Percentiles rank a stretch among this genome's conserved stretches.
Conservation (phyloP, 805 yeast species). For the Ogataea ganodermae region DNA sequence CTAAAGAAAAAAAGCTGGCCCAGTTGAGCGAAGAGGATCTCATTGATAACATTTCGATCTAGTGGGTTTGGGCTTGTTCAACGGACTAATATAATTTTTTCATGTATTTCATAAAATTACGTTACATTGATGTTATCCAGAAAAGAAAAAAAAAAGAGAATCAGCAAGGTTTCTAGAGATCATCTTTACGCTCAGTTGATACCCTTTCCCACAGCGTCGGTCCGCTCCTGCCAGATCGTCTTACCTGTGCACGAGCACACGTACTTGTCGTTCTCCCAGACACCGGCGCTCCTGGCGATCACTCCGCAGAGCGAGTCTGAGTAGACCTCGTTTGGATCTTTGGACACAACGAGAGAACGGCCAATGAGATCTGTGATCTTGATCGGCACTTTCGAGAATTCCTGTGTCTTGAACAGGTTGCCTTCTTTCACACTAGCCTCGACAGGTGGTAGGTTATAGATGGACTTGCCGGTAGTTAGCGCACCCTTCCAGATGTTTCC, state of each 20-base stretch:
- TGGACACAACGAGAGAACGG: conserved; percentile 57
- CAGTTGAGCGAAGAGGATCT: conserved; percentile 20
- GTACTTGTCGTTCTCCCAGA: conserved; percentile 92
- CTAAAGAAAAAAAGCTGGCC: conserved; percentile 2
- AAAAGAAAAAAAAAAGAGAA: background rate
- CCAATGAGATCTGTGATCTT: conserved; percentile 68
- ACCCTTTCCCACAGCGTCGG: conserved; percentile 70
- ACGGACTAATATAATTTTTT: background rate
- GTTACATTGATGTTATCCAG: conserved; percentile 1
- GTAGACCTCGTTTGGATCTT: conserved; percentile 40
- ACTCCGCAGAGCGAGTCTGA: conserved; percentile 71
- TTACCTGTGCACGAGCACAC: conserved; percentile 95
- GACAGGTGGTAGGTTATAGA: conserved; percentile 46
- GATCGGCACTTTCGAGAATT: conserved; percentile 48
- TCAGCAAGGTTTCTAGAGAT: no score
- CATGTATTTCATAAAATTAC: conserved; percentile 6
- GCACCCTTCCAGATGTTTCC: conserved; percentile 83
- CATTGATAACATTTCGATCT: conserved; percentile 17
- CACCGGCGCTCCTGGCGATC: conserved; percentile 94
- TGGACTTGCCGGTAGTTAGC: conserved; percentile 57
- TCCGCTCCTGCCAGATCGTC: conserved; percentile 93
- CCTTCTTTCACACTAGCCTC: conserved; percentile 37
- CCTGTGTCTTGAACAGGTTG: conserved; percentile 43
- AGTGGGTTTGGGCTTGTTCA: background rate
- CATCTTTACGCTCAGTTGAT: conserved; percentile 30